These are phyloP conservation scores for Blastomyces parvus DNA, from an alignment of 2,329 filamentous ascomycete genomes.

Conservation along the genomic window DNA sequence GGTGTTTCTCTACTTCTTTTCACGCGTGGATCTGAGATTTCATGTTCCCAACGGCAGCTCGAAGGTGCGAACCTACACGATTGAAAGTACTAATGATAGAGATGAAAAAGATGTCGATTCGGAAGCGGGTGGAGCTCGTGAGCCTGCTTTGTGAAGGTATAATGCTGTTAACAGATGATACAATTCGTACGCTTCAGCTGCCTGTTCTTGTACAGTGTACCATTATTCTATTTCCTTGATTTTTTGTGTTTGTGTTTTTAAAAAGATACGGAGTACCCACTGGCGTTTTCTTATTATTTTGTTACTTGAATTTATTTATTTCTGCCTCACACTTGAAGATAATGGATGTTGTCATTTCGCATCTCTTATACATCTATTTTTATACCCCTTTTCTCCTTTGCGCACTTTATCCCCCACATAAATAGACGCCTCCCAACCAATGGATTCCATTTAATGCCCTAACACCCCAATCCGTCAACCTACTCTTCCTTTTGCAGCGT, in stretches of 20 bases:
- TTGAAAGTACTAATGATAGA: background rate
- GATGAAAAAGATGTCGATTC: background rate
- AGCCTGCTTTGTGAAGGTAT: background rate
- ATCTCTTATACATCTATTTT: background rate
- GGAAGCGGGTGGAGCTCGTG: background rate
- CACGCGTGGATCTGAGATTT: conserved; percentile 66
- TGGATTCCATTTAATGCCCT: background rate
- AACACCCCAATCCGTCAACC: background rate
- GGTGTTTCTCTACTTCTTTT: conserved; percentile 55
- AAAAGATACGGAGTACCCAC: background rate
- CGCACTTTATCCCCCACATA: background rate
- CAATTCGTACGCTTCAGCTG: background rate
- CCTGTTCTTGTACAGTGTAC: background rate
- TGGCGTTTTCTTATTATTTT: background rate
- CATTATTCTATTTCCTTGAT: background rate
- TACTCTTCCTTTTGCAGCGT: conserved; percentile 3
- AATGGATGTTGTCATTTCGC: background rate
- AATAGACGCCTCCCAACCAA: background rate
- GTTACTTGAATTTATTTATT: background rate
- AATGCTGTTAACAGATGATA: background rate
- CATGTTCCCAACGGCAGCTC: conserved; percentile 60
- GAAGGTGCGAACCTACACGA: conserved; percentile 12
- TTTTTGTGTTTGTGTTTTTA: too few species aligned
- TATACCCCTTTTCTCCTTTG: background rate
- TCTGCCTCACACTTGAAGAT: background rate